Percentiles rank a stretch among this genome's conserved stretches.
Evolutionary conservation across 129 eudicot genomes (phyloP).

Genomic region (Solidago caesia): DNA sequence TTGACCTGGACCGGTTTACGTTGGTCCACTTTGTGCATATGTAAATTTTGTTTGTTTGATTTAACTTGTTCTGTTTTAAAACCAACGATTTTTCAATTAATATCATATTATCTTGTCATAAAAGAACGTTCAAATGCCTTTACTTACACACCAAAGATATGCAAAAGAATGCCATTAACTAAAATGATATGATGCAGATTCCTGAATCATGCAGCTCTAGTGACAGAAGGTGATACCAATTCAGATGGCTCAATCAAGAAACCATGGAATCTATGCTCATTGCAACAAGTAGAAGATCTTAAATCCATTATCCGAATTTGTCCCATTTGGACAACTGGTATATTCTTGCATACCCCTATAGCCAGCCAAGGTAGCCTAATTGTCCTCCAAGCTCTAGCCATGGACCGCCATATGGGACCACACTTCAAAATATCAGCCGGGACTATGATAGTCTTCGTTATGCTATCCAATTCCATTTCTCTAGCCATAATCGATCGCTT

Average conservation of each 20-base stretch:
- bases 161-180: neutral
- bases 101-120: neutral
- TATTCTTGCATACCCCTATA: conserved; percentile 47
- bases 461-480: conserved; percentile 36
- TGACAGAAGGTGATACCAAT: conserved; percentile 16
- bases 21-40: too few relatives aligned
- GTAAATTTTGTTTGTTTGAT: too few relatives aligned
- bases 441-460: conserved; percentile 44
- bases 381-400: conserved; percentile 57
- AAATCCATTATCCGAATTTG: conserved; percentile 41
- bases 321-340: conserved; percentile 50
- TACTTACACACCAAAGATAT: too few relatives aligned
- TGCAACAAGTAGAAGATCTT: conserved; percentile 47
- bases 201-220: conserved; percentile 39
- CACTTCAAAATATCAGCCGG: conserved; percentile 57
- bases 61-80: too few relatives aligned
- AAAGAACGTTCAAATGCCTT: neutral
- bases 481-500: conserved; percentile 37
- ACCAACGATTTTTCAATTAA: too few relatives aligned
- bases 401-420: conserved; percentile 47
- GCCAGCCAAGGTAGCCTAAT: conserved; percentile 44
- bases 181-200: conserved; percentile 30
- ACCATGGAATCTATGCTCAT: conserved; percentile 44
- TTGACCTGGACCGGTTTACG: too few relatives aligned
- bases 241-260: conserved; percentile 21